Evolutionary conservation across 345 rosid species (phyloP).

Genomic region (Eucalyptus regnans): DNA sequence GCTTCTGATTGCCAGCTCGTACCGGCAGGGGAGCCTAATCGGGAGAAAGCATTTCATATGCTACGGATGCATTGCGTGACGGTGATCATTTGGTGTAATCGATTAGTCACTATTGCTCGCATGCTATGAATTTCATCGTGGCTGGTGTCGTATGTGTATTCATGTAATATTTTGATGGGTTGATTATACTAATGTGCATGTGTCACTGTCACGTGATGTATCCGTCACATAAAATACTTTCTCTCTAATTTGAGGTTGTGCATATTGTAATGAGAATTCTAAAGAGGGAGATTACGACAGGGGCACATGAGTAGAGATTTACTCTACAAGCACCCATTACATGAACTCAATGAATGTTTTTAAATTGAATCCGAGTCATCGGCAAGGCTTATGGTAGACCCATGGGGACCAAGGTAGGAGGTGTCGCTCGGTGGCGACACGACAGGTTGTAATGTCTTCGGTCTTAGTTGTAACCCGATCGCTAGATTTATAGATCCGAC

Average conservation of each 20-base stretch:
- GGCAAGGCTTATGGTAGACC: background rate
- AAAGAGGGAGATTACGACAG: background rate
- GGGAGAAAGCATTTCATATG: background rate
- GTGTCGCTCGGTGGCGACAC: accelerated
- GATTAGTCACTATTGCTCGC: background rate
- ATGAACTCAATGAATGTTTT: background rate
- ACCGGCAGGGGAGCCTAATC: background rate
- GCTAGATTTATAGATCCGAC: background rate
- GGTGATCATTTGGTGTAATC: background rate
- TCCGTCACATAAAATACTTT: background rate
- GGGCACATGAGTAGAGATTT: background rate
- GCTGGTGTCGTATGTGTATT: background rate
- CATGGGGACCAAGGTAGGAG: background rate
- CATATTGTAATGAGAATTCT: background rate
- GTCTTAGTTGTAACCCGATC: background rate
- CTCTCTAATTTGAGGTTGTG: accelerated
- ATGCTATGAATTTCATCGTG: background rate
- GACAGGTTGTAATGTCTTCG: background rate
- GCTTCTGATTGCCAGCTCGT: background rate
- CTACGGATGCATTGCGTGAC: background rate
- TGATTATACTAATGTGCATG: accelerated
- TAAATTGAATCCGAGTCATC: accelerated
- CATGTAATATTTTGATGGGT: background rate
- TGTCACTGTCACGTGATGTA: background rate
- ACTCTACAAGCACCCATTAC: background rate